phyloP scores from a whole-genome alignment of 768 basidiomycete genomes.

The Amylocystis lapponica region DNA sequence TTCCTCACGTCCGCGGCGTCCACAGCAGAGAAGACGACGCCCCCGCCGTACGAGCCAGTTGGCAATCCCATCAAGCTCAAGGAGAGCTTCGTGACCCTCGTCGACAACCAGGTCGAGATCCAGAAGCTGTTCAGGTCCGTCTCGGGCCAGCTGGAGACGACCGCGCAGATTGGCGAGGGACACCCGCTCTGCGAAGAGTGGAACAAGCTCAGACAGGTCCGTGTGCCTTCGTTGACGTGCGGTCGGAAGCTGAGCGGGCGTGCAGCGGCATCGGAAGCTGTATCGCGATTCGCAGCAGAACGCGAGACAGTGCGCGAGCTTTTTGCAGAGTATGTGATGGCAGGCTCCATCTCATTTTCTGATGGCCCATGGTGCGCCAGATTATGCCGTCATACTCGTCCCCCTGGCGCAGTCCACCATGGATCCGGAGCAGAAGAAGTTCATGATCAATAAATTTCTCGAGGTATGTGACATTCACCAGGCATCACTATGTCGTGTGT shows the following conservation, averaged over 20 bases:
- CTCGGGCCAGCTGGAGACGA: constrained; percentile 19
- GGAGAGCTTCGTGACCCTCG: constrained; percentile 18
- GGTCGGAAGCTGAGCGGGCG: background rate
- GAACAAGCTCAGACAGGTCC: constrained; percentile 20
- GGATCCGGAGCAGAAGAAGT: constrained; percentile 16
- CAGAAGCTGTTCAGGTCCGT: constrained; percentile 22
- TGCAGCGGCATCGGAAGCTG: constrained; percentile 19
- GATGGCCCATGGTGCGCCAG: constrained; percentile 2
- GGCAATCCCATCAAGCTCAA: constrained; percentile 8
- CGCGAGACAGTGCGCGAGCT: constrained; percentile 21
- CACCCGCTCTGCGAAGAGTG: constrained; percentile 18
- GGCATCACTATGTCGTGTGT: too few species aligned
- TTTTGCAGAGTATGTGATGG: constrained; percentile 19
- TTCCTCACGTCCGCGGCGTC: too few species aligned
- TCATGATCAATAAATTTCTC: constrained; percentile 24
- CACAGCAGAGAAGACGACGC: too few species aligned
- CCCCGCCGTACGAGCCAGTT: too few species aligned
- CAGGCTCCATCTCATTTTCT: background rate
- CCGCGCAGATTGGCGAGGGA: constrained; percentile 19
- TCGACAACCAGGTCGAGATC: constrained; percentile 22
- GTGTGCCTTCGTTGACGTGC: background rate
- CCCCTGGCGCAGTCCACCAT: constrained; percentile 17
- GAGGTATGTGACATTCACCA: constrained; percentile 14
- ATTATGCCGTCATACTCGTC: constrained; percentile 20
- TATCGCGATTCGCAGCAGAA: constrained; percentile 23